Evolutionary conservation across 331 rosid genomes (phyloP), one percentile per base, ranked within the genome.

Genomic region (Prunus yedoensis): DNA sequence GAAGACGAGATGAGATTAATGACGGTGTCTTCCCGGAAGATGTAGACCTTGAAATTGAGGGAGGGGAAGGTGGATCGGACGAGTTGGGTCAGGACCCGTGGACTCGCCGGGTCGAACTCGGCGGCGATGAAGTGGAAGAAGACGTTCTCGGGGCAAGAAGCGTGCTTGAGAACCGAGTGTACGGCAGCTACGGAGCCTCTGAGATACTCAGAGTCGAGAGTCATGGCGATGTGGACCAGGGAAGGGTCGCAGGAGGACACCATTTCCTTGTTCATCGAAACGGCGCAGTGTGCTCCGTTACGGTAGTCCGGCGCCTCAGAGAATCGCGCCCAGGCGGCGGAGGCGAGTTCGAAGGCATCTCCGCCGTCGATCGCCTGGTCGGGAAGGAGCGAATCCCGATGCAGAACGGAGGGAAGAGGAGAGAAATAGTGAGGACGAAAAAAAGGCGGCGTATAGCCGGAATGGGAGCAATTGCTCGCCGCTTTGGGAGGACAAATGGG

Each of bases 41-140:
- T 91, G 78, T 91, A 86, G 11, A 94, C 94, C 76, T 91, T 91
- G 88, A 91, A 94, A 81, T 85, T 89, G 15, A 94, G 83, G 0
- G 98, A 94, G 0, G 98, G 94, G 73, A 94, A 91, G 1, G 90
- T 87, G 77, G 98, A 91, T 8, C 87, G 83, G 45, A 91, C 96
- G 25, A 94, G 82, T 28, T 73, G 88, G 66, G 79, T 79, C 73
- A 94, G 73, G 76, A 81, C 79, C 5, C 97, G 91, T 0, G 98
- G 98, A 2, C 84, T 89, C 0, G 80, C 80, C 27, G 85, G 88
- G 84, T 94, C 98, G 82, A 90, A 94, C 91, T 94, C 98, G 0
- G 98, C 98, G 1, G 98, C 85, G 46, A 94, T 73, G 85, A 94
- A 94, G 59, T 94, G 98, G 74, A 94, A 90, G 85, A 94, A 94